phyloP scores from a whole-genome alignment of 2,329 filamentous ascomycete species.

The Colletotrichum sp. region DNA sequence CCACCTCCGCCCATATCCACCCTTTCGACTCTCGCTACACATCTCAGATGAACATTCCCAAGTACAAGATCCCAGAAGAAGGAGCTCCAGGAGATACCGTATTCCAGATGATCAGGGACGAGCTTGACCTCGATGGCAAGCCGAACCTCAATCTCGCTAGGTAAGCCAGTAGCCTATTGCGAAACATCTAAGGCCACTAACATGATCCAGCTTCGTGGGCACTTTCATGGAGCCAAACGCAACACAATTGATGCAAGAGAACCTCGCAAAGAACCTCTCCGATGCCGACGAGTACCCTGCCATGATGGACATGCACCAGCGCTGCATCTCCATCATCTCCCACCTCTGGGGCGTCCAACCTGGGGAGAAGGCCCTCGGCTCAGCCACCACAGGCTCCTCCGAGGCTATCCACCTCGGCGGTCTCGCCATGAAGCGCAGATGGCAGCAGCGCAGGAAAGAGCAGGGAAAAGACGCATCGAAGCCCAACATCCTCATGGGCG shows the following conservation, averaged over 20 bases:
- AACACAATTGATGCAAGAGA: constrained; percentile 68
- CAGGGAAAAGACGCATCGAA: constrained; percentile 66
- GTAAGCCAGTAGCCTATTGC: constrained; percentile 27
- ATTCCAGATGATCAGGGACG: constrained; percentile 67
- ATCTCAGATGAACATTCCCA: constrained; percentile 55
- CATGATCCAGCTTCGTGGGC: constrained; percentile 61
- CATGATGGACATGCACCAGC: constrained; percentile 62
- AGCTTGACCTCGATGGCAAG: constrained; percentile 67
- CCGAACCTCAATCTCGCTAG: constrained; percentile 71
- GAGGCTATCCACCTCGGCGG: constrained; percentile 75
- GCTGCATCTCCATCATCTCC: constrained; percentile 72
- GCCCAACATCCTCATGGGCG: constrained; percentile 77
- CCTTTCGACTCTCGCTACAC: constrained; percentile 64
- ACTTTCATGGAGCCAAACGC: constrained; percentile 75
- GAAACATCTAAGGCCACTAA: neutral
- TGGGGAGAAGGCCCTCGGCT: constrained; percentile 68
- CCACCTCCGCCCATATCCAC: constrained; percentile 54
- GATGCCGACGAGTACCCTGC: constrained; percentile 71
- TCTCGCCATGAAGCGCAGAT: constrained; percentile 75
- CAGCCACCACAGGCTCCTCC: constrained; percentile 72
- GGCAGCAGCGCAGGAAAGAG: constrained; percentile 66
- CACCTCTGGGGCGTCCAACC: constrained; percentile 68
- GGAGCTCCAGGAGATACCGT: constrained; percentile 66
- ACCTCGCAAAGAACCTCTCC: constrained; percentile 73
- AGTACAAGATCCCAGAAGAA: constrained; percentile 61